Percentiles rank a stretch among this genome's conserved stretches.
Conservation (phyloP, 2,329 filamentous ascomycete species). For the Elsinoe arachidis region DNA sequence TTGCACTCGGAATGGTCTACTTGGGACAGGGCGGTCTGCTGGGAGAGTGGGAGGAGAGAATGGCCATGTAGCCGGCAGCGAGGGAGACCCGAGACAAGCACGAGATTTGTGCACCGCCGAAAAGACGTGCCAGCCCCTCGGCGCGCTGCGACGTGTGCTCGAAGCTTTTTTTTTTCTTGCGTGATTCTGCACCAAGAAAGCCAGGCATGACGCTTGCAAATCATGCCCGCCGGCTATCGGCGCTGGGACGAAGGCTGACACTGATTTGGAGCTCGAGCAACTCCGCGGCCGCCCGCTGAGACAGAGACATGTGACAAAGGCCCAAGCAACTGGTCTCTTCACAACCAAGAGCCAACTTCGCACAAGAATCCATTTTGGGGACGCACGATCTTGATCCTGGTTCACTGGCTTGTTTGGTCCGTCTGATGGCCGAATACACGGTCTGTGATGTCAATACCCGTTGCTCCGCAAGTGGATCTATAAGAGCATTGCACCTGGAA, state of each 20-base stretch:
- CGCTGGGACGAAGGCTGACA: background rate
- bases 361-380: no score
- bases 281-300: background rate
- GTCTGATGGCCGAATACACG: no score
- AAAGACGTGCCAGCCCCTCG: background rate
- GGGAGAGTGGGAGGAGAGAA: background rate
- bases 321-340: no score
- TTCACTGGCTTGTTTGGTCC: no score
- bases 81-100: conserved; percentile 3
- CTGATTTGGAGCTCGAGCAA: background rate
- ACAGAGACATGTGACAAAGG: background rate
- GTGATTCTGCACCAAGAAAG: background rate
- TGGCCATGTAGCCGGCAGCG: background rate
- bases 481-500: no score
- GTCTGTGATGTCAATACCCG: no score
- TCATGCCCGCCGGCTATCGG: background rate
- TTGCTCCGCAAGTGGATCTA: no score
- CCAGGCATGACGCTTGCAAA: background rate
- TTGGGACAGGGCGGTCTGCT: background rate
- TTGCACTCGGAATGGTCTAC: background rate
- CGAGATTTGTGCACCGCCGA: background rate
- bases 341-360: no score
- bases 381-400: no score
- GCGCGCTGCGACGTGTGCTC: background rate
- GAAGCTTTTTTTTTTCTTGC: conserved; percentile 5